A percentile compares a stretch with the other conserved stretches of the same genome.
phyloP scores from a whole-genome alignment of 2,329 filamentous ascomycete species.

The Aspergillus ochraceoroseus region DNA sequence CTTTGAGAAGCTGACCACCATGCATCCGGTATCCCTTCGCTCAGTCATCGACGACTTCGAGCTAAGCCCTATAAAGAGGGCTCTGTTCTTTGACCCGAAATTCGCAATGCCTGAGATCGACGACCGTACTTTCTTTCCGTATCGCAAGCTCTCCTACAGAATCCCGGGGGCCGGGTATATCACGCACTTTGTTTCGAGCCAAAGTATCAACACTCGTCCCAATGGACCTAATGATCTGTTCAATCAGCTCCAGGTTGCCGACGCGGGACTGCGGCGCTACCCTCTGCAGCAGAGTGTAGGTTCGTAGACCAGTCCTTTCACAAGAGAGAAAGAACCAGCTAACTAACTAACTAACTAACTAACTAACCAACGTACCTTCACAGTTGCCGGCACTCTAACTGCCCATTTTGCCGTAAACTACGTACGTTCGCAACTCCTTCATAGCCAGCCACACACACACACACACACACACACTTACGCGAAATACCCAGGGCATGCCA shows the following conservation, averaged over 20 bases:
- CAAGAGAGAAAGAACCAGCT: background rate
- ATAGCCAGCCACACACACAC: conserved; percentile 2
- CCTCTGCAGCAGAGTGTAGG: conserved; percentile 32
- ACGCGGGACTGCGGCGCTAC: conserved; percentile 48
- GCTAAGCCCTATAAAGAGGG: conserved; percentile 27
- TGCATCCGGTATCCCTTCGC: conserved; percentile 28
- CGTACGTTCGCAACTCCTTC: conserved; percentile 24
- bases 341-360: background rate
- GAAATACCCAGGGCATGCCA: conserved; percentile 53
- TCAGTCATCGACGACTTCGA: conserved; percentile 34
- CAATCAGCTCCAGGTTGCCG: conserved; percentile 41
- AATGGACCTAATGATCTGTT: conserved; percentile 62
- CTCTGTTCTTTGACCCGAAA: conserved; percentile 26
- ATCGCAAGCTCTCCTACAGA: conserved; percentile 32
- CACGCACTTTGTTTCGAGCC: conserved; percentile 55
- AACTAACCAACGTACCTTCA: too few species aligned
- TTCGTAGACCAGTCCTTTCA: conserved; percentile 19
- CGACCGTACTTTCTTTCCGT: conserved; percentile 28
- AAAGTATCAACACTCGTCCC: conserved; percentile 47
- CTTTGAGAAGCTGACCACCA: conserved; percentile 39
- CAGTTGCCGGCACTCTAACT: conserved; percentile 40
- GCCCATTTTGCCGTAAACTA: conserved; percentile 50
- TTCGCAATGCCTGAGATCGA: conserved; percentile 29
- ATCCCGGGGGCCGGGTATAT: conserved; percentile 43
- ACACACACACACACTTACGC: too few species aligned